Base-by-base conservation (phyloP, 2,329 filamentous ascomycete species). In the Peltaster fructicola region DNA sequence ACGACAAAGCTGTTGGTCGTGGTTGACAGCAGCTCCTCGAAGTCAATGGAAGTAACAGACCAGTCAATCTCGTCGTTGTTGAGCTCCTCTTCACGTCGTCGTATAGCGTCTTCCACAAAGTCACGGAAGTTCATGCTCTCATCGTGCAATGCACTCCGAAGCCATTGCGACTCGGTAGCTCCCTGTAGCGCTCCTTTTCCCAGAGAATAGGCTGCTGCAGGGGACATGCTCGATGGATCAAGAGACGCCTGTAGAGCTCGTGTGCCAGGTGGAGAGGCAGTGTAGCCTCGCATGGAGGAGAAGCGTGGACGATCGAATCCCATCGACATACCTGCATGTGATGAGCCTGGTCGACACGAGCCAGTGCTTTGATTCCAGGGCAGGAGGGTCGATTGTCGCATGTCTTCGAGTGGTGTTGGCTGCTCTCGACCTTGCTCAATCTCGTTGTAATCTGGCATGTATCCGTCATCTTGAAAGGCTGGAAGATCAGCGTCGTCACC, bases 391-490 rank as follows among this genome's bases (percentile, higher is more conserved):
- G 67, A 66, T 14, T 65, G 23, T 7, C 38, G 64, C 18, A 36
- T 40, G 26, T 73, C 65, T 30, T 90, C 66, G 26, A 88, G 61
- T 6, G 67, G 64, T 1, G 66, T 61, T 1, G 59, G 65, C 1
- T 66, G 74, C 20, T 78, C 68, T 50, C 79, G 68, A 11, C 73
- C 77, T 13, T 79, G 49, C 46, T 90, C 81, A 11, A 74, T 47
- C 6, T 64, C 64, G 34, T 56, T 47, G 27, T 42, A 40, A 18
- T 43, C 47, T 5, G 37, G 26, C 11, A 37, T 22, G 22, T 29
- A 33, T n/a, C 28, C 36, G 22, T 32, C 29, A 12, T 34, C 35
- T 4, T 15, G 22, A 7, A 30, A 18, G 5, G 18, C 27, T n/a
- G n/a, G n/a, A 16, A 23, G 27, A 11, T 20, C 27, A 7, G 23